Conservation (phyloP, 202 grass and related monocot species). For the Setaria viridis region DNA sequence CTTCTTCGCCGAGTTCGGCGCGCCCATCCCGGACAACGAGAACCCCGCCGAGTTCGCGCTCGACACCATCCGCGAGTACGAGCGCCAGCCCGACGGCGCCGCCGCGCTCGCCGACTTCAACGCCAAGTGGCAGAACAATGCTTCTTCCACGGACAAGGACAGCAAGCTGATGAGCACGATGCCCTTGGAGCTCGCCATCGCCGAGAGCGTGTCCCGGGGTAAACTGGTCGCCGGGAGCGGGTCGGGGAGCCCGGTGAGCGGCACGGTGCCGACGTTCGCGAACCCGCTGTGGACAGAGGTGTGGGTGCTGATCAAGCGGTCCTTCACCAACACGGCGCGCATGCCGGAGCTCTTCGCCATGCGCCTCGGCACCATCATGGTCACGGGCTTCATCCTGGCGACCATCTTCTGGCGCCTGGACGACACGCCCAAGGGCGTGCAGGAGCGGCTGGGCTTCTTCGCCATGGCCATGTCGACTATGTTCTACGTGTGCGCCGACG, state of each 20-base stretch:
- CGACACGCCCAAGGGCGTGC: slow-evolving; percentile 74
- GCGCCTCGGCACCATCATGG: slow-evolving; percentile 69
- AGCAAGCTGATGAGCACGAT: slow-evolving; percentile 6
- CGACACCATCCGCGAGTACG: slow-evolving; percentile 80
- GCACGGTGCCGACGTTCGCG: slow-evolving; percentile 59
- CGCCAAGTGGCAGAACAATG: background rate
- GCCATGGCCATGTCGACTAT: slow-evolving; percentile 91
- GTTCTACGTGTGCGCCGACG: slow-evolving; percentile 97
- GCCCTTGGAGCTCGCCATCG: slow-evolving; percentile 63
- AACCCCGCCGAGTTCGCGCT: slow-evolving; percentile 93
- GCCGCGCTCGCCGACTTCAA: slow-evolving; percentile 76
- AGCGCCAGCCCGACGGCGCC: slow-evolving; percentile 54
- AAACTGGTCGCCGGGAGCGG: slow-evolving; percentile 74
- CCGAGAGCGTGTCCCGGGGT: slow-evolving; percentile 64
- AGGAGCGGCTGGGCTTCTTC: slow-evolving; percentile 84
- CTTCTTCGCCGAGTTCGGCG: slow-evolving; percentile 67
- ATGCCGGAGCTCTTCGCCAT: slow-evolving; percentile 90
- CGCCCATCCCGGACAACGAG: slow-evolving; percentile 76
- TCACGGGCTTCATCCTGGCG: slow-evolving; percentile 77
- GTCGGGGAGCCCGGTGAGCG: background rate
- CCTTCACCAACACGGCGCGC: slow-evolving; percentile 78
- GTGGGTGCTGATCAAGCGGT: slow-evolving; percentile 66
- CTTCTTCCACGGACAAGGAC: too few species aligned
- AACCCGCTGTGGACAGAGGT: slow-evolving; percentile 76
- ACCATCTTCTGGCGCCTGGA: slow-evolving; percentile 92